phyloP scores from a whole-genome alignment of 768 basidiomycete species.

The Paxillus ammoniavirescens region DNA sequence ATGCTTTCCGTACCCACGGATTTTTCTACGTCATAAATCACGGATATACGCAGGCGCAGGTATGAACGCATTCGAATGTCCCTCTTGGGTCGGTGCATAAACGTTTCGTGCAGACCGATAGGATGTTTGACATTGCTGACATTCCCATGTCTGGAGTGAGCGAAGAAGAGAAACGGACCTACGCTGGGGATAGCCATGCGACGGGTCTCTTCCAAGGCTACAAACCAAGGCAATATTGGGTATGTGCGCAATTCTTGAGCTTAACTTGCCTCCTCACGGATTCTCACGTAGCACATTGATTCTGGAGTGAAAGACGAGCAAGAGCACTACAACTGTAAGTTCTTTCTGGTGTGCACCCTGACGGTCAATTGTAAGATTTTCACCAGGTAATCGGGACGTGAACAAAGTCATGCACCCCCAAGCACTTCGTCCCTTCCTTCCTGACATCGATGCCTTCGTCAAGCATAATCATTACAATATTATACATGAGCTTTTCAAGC shows the following conservation, averaged over 20 bases:
- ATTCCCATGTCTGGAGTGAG: constrained; percentile 38
- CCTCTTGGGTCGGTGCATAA: constrained; percentile 32
- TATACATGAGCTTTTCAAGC: constrained; percentile 31
- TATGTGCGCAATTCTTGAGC: constrained; percentile 11
- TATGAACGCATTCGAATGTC: constrained; percentile 3
- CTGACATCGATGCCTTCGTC: constrained; percentile 48
- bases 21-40: constrained; percentile 38
- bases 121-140: constrained; percentile 46
- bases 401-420: constrained; percentile 44
- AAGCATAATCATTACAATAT: constrained; percentile 48
- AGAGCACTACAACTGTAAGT: constrained; percentile 57
- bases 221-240: constrained; percentile 49
- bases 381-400: constrained; percentile 46
- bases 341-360: not conserved
- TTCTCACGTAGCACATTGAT: constrained; percentile 46
- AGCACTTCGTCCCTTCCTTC: constrained; percentile 44
- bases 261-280: not conserved
- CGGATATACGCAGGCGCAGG: constrained; percentile 37
- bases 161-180: constrained; percentile 38
- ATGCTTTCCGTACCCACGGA: constrained; percentile 41
- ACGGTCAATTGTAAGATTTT: not conserved
- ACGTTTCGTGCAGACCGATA: constrained; percentile 30
- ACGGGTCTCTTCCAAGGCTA: constrained; percentile 48
- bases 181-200: constrained; percentile 37
- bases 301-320: constrained; percentile 60